Evolutionary conservation across 2,329 filamentous ascomycete genomes (phyloP).

Genomic region (Trichophaea hybrida): DNA sequence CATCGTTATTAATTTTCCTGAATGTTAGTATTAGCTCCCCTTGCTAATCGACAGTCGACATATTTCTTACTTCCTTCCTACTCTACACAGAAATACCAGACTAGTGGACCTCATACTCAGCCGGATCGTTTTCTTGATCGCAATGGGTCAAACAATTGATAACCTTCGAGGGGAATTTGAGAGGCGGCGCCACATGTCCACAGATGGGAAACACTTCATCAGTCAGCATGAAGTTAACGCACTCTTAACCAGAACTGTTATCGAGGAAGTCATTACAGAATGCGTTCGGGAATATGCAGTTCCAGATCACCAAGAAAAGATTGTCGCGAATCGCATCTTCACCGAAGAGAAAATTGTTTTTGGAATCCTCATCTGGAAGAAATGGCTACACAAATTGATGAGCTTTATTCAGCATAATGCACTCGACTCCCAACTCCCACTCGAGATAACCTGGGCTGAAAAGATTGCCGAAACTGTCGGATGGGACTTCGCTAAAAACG

Average conservation of each 20-base stretch:
- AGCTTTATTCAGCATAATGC: background rate
- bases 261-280: background rate
- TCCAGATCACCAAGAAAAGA: background rate
- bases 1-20: background rate
- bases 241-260: background rate
- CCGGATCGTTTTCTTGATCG: background rate
- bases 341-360: background rate
- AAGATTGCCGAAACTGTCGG: background rate
- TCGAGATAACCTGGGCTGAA: background rate
- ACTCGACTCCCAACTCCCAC: background rate
- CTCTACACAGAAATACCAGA: background rate
- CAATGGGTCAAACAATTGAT: background rate
- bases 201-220: background rate
- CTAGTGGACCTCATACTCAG: background rate
- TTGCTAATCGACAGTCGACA: background rate
- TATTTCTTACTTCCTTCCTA: background rate
- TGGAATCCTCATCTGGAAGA: background rate
- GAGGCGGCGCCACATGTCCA: background rate
- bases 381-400: background rate
- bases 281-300: no score
- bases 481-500: background rate
- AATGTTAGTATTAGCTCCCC: no score
- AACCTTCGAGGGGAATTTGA: background rate
- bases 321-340: background rate
- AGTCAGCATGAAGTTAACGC: background rate